Evolutionary conservation across 768 basidiomycete species (phyloP), one percentile per base, ranked within the genome.

Genomic region (Termitomyces sp.): DNA sequence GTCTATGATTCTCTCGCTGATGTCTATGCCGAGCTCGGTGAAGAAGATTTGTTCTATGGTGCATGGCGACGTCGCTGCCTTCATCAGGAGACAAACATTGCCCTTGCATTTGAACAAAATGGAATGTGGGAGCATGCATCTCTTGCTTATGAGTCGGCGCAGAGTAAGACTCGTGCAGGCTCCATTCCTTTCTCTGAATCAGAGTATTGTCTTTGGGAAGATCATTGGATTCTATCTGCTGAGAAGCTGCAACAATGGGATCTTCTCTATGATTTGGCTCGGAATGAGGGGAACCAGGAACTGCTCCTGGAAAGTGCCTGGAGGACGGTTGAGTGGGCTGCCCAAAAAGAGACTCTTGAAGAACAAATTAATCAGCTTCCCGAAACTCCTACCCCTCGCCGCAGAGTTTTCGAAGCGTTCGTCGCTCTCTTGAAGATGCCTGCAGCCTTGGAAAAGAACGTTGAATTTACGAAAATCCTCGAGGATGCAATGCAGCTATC

Each of bases 161-260:
- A 98, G 71, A 85, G 77, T 61, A 91, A 87, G 69, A 88, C 94
- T 8, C 80, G 94, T 45, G 77, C 82, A 3, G 92, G 93, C 5
- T 74, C 81, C 6, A 84, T 97, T 52, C 86, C 94, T 1, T 98
- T 95, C 74, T 88, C 90, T 12, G 97, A 99, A 69, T 79, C 89
- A 1, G 97, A 99, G 69, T 98, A 95, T 69, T 94, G 91, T 64
- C 76, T 99, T 19, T 99, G 97, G 97, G 97, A 99, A 65, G 97
- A 99, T 68, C 97, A 99, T 69, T 99, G 97, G 96, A 90, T 99
- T 57, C 74, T 95, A 8, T 82, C 94, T 1, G 88, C 94, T 0
- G 92, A 96, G 73, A 99, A 99, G 70, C 76, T 99, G 17, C 97
- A 98, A 67, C 91, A 97, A 59, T 99, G 97, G 97, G 97, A 99